Percentiles rank a stretch among this genome's conserved stretches.
Conservation (phyloP, 805 yeast genomes). For the Lachancea quebecensis region DNA sequence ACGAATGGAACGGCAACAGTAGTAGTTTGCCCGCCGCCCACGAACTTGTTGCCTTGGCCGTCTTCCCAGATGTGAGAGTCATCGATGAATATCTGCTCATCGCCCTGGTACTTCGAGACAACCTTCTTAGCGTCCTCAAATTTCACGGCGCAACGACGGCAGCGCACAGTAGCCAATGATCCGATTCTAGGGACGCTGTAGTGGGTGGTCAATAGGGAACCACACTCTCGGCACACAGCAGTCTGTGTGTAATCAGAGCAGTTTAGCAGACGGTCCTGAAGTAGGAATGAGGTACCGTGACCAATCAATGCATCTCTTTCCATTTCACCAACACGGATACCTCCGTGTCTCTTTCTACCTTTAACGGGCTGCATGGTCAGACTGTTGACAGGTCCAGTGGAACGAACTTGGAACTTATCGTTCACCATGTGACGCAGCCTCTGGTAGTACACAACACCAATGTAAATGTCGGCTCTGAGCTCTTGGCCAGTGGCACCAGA, state of each 20-base stretch:
- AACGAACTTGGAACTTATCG: conserved; percentile 98
- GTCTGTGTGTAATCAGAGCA: conserved; percentile 95
- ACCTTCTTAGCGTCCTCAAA: conserved; percentile 49
- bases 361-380: conserved; percentile 99
- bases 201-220: conserved; percentile 85
- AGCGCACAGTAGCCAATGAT: conserved; percentile 64
- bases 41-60: conserved; percentile 85
- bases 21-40: conserved; percentile 91
- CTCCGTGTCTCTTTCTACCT: conserved; percentile 98
- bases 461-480: conserved; percentile 88
- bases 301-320: conserved; percentile 99
- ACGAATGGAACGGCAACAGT: conserved; percentile 96
- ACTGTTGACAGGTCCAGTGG: conserved; percentile 96
- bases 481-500: conserved; percentile 99
- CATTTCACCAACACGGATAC: conserved; percentile 99
- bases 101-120: conserved; percentile 30
- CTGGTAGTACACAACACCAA: conserved; percentile 96
- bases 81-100: conserved; percentile 40
- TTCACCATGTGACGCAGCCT: conserved; percentile 98
- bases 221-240: conserved; percentile 85
- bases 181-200: conserved; percentile 89
- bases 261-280: conserved; percentile 91
- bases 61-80: conserved; percentile 92
- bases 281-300: conserved; percentile 91
- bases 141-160: conserved; percentile 83